These are phyloP conservation scores for Periconia digitata DNA, from an alignment of 2,329 filamentous ascomycete genomes.

Conservation along the genomic window DNA sequence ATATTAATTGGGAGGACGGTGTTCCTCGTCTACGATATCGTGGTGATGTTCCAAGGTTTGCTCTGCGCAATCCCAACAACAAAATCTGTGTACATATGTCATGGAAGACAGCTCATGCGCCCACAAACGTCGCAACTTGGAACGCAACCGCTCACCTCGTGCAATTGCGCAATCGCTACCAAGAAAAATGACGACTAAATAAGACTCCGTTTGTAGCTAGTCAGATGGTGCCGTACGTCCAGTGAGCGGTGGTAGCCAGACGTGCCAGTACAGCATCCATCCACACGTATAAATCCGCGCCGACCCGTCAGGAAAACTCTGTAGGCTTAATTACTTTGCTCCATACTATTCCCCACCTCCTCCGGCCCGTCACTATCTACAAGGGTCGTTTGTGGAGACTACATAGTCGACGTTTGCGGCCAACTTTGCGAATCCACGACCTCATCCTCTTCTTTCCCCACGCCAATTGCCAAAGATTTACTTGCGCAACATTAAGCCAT, in stretches of 20 bases:
- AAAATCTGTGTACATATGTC: too few species aligned
- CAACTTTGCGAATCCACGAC: not conserved
- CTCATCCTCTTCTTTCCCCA: not conserved
- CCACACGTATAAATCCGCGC: constrained; percentile 4
- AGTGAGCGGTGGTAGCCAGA: constrained; percentile 2
- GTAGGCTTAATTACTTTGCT: not conserved
- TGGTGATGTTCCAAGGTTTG: too few species aligned
- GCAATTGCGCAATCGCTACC: constrained; percentile 43
- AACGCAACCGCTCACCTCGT: too few species aligned
- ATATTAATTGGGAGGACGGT: not conserved
- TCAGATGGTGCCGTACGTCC: constrained; percentile 5
- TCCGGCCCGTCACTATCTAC: not conserved
- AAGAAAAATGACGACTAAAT: constrained; percentile 33
- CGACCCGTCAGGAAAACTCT: constrained; percentile 7
- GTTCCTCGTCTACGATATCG: too few species aligned
- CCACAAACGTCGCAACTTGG: too few species aligned
- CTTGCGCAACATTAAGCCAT: not conserved
- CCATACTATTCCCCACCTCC: not conserved
- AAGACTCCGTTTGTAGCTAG: constrained; percentile 18
- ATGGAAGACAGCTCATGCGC: too few species aligned
- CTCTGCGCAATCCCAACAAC: too few species aligned
- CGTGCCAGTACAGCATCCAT: constrained; percentile 2
- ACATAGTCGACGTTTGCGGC: not conserved
- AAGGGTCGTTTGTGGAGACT: not conserved
- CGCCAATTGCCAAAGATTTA: not conserved